Evolutionary conservation across 2,329 filamentous ascomycete genomes (phyloP), one percentile per base, ranked within the genome.

Genomic region (Hymenotorrendiella dingleyae): DNA sequence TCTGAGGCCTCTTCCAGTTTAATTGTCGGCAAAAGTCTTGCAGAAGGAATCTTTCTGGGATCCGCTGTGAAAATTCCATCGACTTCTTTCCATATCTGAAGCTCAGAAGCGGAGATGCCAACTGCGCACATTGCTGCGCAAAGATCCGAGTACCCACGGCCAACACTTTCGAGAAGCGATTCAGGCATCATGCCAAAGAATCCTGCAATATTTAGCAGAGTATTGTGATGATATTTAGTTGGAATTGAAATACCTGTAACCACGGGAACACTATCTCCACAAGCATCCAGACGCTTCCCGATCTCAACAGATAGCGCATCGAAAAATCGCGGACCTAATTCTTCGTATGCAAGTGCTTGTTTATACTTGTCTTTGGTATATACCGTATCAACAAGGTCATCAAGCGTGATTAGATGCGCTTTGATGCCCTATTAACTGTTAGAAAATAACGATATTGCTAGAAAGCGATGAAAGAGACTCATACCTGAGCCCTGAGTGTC

Each of bases 31-130:
- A 84, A 66, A 7, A 84, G 66, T 21, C 71, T 68, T 4, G 80
- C 80, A 0, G 78, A 82, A 3, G 78, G 77, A 26, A 84, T 78
- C 60, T 82, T 83, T 51, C 79, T 71, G 9, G 80, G 80, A 55
- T 84, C 82, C 4, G 82, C 81, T 1, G 81, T 85, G 61, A 85
- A 85, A 56, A 84, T 84, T 34, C 81, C 81, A 55, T 85, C 80
- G 12, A 86, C 81, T 59, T 86, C 82, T 63, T 85, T 85, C 81
- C 82, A 84, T 47, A 86, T 78, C 59, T 86, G 81, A 24, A 86
- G 67, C 55, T 86, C 82, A 37, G 69, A 64, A 2, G 82, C 82
- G 43, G 68, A 61, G 14, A 79, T 67, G 2, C 80, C 81, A n/a
- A 84, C 78, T 2, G 82, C 80, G 38, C 80, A 75, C 36, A 86